These are phyloP conservation scores for Yamadazyma spencermartinsiae DNA, from an alignment of 1,139 yeast species.

Conservation along the genomic window DNA sequence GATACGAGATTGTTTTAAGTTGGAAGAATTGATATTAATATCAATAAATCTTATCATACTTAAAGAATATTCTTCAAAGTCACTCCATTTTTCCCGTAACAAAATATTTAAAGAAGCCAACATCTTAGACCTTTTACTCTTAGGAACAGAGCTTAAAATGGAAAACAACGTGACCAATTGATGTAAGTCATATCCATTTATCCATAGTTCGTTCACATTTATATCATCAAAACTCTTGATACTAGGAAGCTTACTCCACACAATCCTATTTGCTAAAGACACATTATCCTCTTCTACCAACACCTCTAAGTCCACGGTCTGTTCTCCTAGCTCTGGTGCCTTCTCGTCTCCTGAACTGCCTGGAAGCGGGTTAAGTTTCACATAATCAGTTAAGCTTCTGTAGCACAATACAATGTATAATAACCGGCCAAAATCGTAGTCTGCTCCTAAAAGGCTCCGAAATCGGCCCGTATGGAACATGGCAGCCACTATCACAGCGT, in stretches of 20 bases:
- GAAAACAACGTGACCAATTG: constrained; percentile 46
- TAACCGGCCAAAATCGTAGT: constrained; percentile 26
- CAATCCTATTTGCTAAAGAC: constrained; percentile 4
- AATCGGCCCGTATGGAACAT: constrained; percentile 29
- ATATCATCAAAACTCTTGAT: constrained; percentile 25
- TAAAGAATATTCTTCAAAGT: constrained; percentile 33
- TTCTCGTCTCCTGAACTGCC: background rate
- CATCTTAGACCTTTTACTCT: constrained; percentile 21
- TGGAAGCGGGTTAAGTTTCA: background rate
- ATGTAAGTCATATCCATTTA: constrained; percentile 37
- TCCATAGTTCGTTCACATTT: constrained; percentile 28
- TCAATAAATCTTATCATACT: constrained; percentile 38
- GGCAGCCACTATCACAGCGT: constrained; percentile 26
- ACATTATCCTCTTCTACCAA: background rate
- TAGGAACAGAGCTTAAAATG: constrained; percentile 27
- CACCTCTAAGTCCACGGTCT: constrained; percentile 4
- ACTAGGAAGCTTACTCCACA: constrained; percentile 14
- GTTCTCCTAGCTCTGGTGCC: background rate
- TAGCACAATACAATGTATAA: constrained; percentile 25
- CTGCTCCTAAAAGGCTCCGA: constrained; percentile 18
- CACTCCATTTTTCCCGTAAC: constrained; percentile 27
- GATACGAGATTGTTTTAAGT: constrained; percentile 23
- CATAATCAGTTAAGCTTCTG: background rate
- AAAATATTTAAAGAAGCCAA: constrained; percentile 17
- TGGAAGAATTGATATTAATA: constrained; percentile 32